Evolutionary conservation across 2,329 filamentous ascomycete species (phyloP).

Genomic region (Nannizzia gypsea): DNA sequence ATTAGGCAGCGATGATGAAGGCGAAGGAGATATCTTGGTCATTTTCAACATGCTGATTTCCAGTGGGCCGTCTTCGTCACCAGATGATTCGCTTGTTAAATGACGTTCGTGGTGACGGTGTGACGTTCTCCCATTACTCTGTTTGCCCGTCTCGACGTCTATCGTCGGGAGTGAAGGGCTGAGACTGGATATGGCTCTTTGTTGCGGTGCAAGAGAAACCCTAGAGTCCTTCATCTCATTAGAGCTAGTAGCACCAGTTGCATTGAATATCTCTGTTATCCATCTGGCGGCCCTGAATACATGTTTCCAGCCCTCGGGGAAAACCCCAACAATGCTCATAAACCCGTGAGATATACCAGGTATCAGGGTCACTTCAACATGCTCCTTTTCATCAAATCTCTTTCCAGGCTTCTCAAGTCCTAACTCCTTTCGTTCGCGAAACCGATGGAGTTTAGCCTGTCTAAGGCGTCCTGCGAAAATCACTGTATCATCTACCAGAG

Average conservation of each 20-base stretch:
- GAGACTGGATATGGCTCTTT: not conserved
- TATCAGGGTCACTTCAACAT: slow-evolving; percentile 71
- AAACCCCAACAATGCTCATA: slow-evolving; percentile 77
- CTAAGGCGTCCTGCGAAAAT: slow-evolving; percentile 87
- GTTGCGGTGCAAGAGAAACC: slow-evolving; percentile 11
- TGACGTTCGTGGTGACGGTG: slow-evolving; percentile 36
- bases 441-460: slow-evolving; percentile 55
- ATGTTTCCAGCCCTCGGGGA: slow-evolving; percentile 81
- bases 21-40: slow-evolving; percentile 7
- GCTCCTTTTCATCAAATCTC: slow-evolving; percentile 59
- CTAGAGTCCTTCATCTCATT: slow-evolving; percentile 18
- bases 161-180: not conserved
- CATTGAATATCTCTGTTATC: slow-evolving; percentile 65
- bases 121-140: not conserved
- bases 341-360: slow-evolving; percentile 91
- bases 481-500: slow-evolving; percentile 89
- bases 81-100: slow-evolving; percentile 49
- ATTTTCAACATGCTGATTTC: slow-evolving; percentile 59
- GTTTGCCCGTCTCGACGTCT: not conserved
- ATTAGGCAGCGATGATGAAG: not conserved
- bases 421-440: slow-evolving; percentile 44
- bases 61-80: slow-evolving; percentile 67
- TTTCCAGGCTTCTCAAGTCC: slow-evolving; percentile 43
- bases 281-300: slow-evolving; percentile 67
- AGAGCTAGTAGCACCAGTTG: slow-evolving; percentile 36